Evolutionary conservation across 371 early-diverging fungal species (phyloP).

Genomic region (Nematocida ausubeli): DNA sequence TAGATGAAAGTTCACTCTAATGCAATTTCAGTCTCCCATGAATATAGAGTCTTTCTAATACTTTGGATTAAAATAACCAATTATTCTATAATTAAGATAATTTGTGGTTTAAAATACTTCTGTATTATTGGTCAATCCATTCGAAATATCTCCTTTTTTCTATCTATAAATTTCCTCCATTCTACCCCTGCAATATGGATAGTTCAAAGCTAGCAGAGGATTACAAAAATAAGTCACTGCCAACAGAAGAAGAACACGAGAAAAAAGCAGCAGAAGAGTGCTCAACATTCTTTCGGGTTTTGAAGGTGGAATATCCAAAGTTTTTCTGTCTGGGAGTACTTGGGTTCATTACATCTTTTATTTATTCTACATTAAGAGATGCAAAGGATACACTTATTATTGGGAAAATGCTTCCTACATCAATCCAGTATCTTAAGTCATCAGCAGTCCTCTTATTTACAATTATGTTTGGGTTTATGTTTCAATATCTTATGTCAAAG

Average conservation of each 20-base stretch:
- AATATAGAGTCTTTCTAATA: no score
- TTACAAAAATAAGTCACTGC: constrained; percentile 31
- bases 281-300: constrained; percentile 60
- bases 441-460: constrained; percentile 57
- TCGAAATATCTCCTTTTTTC: no score
- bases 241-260: constrained; percentile 64
- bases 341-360: constrained; percentile 65
- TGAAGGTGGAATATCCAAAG: constrained; percentile 59
- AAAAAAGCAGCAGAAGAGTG: constrained; percentile 30
- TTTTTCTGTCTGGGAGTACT: constrained; percentile 64
- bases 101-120: no score
- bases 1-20: no score
- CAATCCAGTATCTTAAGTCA: constrained; percentile 64
- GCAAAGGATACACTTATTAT: constrained; percentile 68
- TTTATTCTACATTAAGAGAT: constrained; percentile 68
- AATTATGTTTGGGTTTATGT: constrained; percentile 57
- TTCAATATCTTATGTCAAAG: constrained; percentile 60
- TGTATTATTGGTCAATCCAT: no score
- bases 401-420: constrained; percentile 62
- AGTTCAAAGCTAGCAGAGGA: no score
- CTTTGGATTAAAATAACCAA: no score
- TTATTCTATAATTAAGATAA: no score
- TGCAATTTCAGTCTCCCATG: no score
- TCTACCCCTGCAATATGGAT: no score
- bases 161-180: no score